Percentiles rank a stretch among this genome's conserved stretches.
These are phyloP conservation scores for Oryza meridionalis DNA, from an alignment of 176 grass and related monocot genomes.

Conservation along the genomic window DNA sequence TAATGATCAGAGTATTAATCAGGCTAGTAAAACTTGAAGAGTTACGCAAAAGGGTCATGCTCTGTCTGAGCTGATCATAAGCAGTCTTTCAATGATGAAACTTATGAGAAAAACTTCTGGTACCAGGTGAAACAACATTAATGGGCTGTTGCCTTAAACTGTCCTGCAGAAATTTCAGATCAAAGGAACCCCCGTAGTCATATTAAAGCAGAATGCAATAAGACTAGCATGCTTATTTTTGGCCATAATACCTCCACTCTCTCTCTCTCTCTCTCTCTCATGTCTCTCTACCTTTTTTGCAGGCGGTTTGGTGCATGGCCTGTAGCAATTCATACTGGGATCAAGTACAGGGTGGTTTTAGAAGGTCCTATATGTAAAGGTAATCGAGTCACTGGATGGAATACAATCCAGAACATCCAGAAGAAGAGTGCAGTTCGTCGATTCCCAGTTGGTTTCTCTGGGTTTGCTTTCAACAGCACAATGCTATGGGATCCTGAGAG, in stretches of 20 bases:
- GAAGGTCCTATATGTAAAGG: slow-evolving; percentile 94
- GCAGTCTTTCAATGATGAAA: neutral
- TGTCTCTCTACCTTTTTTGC: slow-evolving; percentile 36
- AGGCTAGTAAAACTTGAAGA: neutral
- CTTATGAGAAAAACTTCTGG: neutral
- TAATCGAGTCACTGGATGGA: slow-evolving; percentile 79
- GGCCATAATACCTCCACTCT: neutral
- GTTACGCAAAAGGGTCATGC: neutral
- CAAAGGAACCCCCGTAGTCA: neutral
- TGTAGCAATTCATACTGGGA: slow-evolving; percentile 65
- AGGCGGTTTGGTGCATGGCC: slow-evolving; percentile 89
- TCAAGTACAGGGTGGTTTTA: slow-evolving; percentile 57
- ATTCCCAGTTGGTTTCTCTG: slow-evolving; percentile 71
- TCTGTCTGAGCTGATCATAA: neutral
- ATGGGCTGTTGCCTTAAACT: slow-evolving; percentile 19
- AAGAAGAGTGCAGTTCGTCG: slow-evolving; percentile 53
- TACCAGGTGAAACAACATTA: slow-evolving; percentile 10
- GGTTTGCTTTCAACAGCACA: slow-evolving; percentile 90
- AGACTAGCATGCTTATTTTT: neutral
- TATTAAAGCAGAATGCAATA: slow-evolving; percentile 24
- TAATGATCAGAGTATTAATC: slow-evolving; percentile 11
- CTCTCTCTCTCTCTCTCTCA: neutral
- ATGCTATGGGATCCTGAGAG: slow-evolving; percentile 88
- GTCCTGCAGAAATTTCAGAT: slow-evolving; percentile 1
- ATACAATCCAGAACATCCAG: slow-evolving; percentile 52